Percentiles rank a stretch among this genome's conserved stretches.
These are phyloP conservation scores for Cyberlindnera bimundalis DNA, from an alignment of 805 yeast genomes.

Conservation along the genomic window DNA sequence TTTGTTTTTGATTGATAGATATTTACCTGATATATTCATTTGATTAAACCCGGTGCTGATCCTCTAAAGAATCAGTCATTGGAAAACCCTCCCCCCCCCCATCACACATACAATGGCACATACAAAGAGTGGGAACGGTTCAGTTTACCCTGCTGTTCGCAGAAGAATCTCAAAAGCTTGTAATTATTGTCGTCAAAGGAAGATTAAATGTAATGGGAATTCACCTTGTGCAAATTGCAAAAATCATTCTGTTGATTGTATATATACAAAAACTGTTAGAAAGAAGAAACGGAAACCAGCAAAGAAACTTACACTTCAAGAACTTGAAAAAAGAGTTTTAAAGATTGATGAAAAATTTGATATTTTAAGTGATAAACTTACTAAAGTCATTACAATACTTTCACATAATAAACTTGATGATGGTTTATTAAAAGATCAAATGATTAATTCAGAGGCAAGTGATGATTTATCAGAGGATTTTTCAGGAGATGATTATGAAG, in stretches of 20 bases:
- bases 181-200: slow-evolving; percentile 40
- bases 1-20: no score
- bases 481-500: slow-evolving; percentile 10
- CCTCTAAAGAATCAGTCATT: no score
- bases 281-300: slow-evolving; percentile 20
- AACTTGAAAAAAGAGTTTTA: slow-evolving; percentile 24
- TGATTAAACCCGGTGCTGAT: no score
- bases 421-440: not conserved
- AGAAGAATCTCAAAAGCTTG: slow-evolving; percentile 38
- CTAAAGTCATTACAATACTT: slow-evolving; percentile 13
- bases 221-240: slow-evolving; percentile 75
- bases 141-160: slow-evolving; percentile 14
- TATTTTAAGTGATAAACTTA: slow-evolving; percentile 13
- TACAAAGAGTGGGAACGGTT: not conserved
- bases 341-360: slow-evolving; percentile 20
- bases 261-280: slow-evolving; percentile 42
- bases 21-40: no score
- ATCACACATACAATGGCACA: slow-evolving; percentile 1
- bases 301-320: slow-evolving; percentile 24
- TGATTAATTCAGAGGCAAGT: not conserved
- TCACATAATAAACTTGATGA: slow-evolving; percentile 12
- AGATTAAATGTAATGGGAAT: slow-evolving; percentile 38
- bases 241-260: slow-evolving; percentile 77
- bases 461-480: not conserved
- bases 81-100: no score